phyloP scores from a whole-genome alignment of 1,284 basidiomycete species.

The Exobasidium cylindrosporum region DNA sequence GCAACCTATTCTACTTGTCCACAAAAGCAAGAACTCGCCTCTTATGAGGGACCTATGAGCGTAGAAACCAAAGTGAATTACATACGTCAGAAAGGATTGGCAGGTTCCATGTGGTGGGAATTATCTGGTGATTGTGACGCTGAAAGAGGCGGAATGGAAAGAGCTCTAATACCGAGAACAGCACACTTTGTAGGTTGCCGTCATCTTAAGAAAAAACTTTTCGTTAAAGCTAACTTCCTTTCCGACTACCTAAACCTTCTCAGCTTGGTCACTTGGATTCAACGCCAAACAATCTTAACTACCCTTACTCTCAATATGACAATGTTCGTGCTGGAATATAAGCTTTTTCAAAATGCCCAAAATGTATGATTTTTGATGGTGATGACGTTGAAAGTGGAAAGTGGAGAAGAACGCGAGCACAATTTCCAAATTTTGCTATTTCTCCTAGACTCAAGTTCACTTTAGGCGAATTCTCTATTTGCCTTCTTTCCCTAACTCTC shows the following conservation, averaged over 20 bases:
- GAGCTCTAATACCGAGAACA: constrained; percentile 27
- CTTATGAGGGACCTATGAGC: constrained; percentile 71
- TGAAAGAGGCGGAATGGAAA: constrained; percentile 26
- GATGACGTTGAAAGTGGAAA: no score
- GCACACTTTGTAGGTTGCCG: constrained; percentile 12
- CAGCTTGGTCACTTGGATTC: constrained; percentile 53
- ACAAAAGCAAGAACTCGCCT: constrained; percentile 69
- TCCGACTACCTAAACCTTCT: constrained; percentile 9
- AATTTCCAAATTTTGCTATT: no score
- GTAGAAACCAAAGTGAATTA: constrained; percentile 71
- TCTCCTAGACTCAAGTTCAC: no score
- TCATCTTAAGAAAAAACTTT: neutral
- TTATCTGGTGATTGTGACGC: constrained; percentile 52
- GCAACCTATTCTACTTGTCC: constrained; percentile 73
- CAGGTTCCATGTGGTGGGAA: constrained; percentile 71
- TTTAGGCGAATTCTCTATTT: no score
- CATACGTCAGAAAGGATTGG: constrained; percentile 68
- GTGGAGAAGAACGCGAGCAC: no score
- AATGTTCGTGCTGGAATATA: constrained; percentile 50
- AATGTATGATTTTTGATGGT: no score
- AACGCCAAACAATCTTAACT: constrained; percentile 69
- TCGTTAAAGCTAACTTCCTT: constrained; percentile 7
- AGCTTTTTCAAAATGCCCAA: no score
- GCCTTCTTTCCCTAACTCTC: neutral
- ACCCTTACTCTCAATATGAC: constrained; percentile 57